A percentile compares a stretch with the other conserved stretches of the same genome.
Evolutionary conservation across 768 basidiomycete species (phyloP).

Genomic region (Auriscalpium vulgare): DNA sequence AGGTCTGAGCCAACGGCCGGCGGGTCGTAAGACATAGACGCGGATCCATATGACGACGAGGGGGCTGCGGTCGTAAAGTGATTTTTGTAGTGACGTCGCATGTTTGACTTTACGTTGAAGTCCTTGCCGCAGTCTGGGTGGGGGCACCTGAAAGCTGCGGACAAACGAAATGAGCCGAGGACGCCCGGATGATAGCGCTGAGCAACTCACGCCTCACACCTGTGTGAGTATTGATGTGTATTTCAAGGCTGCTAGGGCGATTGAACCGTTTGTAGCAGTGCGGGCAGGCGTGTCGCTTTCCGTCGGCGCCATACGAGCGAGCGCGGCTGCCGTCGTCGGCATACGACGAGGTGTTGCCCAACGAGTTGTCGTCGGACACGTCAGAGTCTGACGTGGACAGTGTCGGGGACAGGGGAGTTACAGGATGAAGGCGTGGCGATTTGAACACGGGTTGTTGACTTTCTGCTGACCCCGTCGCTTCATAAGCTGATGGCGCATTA

Average conservation of each 20-base stretch:
- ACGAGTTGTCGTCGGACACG: neutral
- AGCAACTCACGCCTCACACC: slow-evolving; percentile 52
- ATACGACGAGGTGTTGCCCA: neutral
- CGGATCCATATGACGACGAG: neutral
- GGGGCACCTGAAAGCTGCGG: slow-evolving; percentile 63
- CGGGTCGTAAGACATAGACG: neutral
- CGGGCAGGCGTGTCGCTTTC: slow-evolving; percentile 25
- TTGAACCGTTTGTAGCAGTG: slow-evolving; percentile 61
- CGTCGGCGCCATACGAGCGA: slow-evolving; percentile 14
- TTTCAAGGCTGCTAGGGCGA: slow-evolving; percentile 57
- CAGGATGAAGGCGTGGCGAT: neutral
- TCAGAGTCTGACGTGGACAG: neutral
- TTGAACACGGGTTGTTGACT: too few relatives aligned
- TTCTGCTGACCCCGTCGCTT: too few relatives aligned
- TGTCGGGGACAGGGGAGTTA: neutral
- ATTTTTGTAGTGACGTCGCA: slow-evolving; percentile 73
- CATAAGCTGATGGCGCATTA: too few relatives aligned
- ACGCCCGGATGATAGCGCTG: neutral
- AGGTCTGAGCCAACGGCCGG: slow-evolving; percentile 5
- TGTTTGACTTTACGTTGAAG: slow-evolving; percentile 82
- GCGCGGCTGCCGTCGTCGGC: neutral
- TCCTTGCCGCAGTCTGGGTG: slow-evolving; percentile 67
- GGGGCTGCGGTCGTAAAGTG: slow-evolving; percentile 28
- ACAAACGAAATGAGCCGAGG: slow-evolving; percentile 7
- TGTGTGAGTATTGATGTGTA: slow-evolving; percentile 63